Base-by-base conservation (phyloP, 169 alveolate genomes). In the Toxoplasma gondii region DNA sequence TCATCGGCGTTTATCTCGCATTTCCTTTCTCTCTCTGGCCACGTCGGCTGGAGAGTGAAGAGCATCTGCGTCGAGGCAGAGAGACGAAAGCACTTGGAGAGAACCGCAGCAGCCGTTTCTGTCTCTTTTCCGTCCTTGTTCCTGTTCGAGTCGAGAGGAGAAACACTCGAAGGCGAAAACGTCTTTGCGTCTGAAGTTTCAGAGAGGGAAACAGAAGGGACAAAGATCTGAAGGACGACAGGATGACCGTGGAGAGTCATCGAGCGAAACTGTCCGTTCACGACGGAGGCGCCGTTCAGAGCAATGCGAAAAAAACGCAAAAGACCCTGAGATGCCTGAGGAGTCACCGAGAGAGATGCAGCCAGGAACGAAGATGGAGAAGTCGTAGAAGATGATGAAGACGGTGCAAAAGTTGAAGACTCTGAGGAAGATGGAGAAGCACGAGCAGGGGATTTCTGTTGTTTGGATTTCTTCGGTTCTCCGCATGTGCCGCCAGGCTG, bases 201-300 rank as follows among this genome's bases (percentile, higher is more conserved):
- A 78, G 86, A 19, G 44, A 10, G 10, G 12, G 90, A 38, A 36
- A 1, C 38, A 31, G 53, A 22, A 1, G 64, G 5, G 24, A 41
- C 53, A 36, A 82, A 43, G 53, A 82, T 1, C 90, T 82, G 90
- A 2, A 82, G 69, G 19, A 41, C 39, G 17, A 82, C 90, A 0
- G 54, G 90, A 38, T 82, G 90, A 4, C 90, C 90, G 27, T 41
- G 90, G n/a, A 82, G 90, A 12, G 90, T 82, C 38, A 38, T 9
- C 38, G 44, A 43, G 4, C 90, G 90, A 24, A 41, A 82, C 34
- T 82, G 90, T 1, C 67, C 90, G 41, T 41, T 27, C 38, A 82
- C 53, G 69, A 36, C n/a, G 22, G 41, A 9, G n/a, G 7, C 90
- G 90, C 90, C 90, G 90, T 38, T 9, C 36, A 82, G 90, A 12